Conservation (phyloP, 495 filamentous ascomycete genomes). For the Parachaetomium inaequale region DNA sequence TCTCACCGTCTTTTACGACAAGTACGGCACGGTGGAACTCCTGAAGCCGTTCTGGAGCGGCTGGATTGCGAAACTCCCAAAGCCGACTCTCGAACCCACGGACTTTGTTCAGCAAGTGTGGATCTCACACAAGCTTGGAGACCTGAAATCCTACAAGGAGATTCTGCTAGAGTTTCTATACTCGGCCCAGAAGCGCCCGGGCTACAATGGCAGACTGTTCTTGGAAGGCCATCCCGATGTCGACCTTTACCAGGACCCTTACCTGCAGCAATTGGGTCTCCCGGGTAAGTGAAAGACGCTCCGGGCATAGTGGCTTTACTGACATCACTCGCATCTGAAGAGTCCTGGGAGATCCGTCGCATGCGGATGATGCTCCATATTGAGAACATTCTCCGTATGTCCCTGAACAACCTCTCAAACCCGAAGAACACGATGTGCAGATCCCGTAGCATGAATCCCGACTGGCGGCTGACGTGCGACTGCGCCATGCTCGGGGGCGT, state of each 20-base stretch:
- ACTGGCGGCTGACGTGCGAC: neutral
- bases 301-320: neutral
- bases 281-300: neutral
- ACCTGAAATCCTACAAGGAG: neutral
- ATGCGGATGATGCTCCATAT: neutral
- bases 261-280: neutral
- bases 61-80: neutral
- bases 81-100: neutral
- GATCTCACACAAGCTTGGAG: neutral
- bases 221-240: neutral
- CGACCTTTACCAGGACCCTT: neutral
- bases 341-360: neutral
- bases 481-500: constrained; percentile 1
- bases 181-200: neutral
- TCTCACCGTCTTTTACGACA: neutral
- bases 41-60: neutral
- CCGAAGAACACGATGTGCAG: neutral
- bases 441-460: neutral
- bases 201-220: neutral
- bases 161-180: neutral
- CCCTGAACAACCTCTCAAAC: neutral
- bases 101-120: neutral
- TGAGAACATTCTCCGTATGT: neutral
- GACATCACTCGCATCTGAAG: neutral
- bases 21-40: neutral